Base-by-base conservation (phyloP, 2,329 filamentous ascomycete genomes). In the Claviceps spartinae region DNA sequence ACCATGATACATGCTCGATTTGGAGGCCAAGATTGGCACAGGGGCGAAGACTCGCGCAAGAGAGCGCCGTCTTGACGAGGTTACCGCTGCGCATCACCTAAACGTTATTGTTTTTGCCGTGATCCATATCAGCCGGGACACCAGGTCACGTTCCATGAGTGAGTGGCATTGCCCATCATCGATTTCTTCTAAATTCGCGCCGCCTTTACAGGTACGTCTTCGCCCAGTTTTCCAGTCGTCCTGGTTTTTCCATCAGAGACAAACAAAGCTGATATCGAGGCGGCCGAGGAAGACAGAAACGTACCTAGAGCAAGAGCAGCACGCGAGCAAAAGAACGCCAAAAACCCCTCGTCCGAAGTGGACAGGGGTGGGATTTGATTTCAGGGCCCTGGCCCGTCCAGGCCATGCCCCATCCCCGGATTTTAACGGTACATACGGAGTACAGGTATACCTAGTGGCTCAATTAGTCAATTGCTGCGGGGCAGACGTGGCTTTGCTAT, bases 401-500 rank as follows among this genome's bases (percentile, higher is more conserved):
- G 53, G 54, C n/a, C 56, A 55, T 59, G 54, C 54, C 48, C 30
- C 58, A 61, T 65, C 62, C 64, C 65, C 65, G 59, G 64, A 65
- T 66, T 67, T 56, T 60, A 18, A 46, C 49, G 50, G 45, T 38
- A 24, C 24, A 5, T 24, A 24, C 5, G 18, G 18, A 18, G 0
- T 24, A 24, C 24, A 24, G 24, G 4, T 24, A 24, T 24, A 5
- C 20, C 20, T 24, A 40, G 38, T 48, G 40, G 48, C 3, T 26
- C 11, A 18, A 38, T 42, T 36, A 41, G 36, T 38, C 50, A 59
- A 51, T 36, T 54, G 18, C 42, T 18, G 42, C 41, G 42, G 51
- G 42, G 46, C 30, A 46, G 22, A n/a, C 22, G 49, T 34, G 40
- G 24, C 30, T 57, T 63, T 60, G 61, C 58, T 59, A 61, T 63